Percentiles rank a stretch among this genome's conserved stretches.
phyloP scores from a whole-genome alignment of 2,329 filamentous ascomycete species.

The Calonectria crousiana region DNA sequence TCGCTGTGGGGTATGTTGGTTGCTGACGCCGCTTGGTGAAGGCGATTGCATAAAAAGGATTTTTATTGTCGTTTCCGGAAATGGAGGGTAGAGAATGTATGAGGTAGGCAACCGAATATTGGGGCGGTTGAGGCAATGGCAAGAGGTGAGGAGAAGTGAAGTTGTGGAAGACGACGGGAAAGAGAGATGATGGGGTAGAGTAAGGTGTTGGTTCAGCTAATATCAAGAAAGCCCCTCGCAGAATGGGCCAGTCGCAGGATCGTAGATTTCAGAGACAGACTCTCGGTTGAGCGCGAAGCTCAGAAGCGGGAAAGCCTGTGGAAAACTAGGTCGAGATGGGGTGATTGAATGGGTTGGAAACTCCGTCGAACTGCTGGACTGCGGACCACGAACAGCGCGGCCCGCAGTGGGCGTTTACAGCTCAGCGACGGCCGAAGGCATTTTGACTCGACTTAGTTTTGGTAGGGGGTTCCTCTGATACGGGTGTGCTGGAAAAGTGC shows the following conservation, averaged over 20 bases:
- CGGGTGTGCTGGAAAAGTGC: slow-evolving; percentile 50
- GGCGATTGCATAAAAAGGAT: slow-evolving; percentile 1
- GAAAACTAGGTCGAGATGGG: slow-evolving; percentile 74
- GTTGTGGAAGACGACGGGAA: background rate
- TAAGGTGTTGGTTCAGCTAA: slow-evolving; percentile 17
- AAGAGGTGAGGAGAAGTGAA: background rate
- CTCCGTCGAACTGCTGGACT: slow-evolving; percentile 90
- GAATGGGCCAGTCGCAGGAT: slow-evolving; percentile 46
- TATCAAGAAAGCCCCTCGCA: slow-evolving; percentile 42
- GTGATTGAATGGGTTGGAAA: slow-evolving; percentile 65
- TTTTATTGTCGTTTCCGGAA: slow-evolving; percentile 4
- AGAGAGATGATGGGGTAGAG: slow-evolving; percentile 12
- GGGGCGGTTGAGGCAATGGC: background rate
- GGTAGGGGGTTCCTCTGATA: slow-evolving; percentile 51
- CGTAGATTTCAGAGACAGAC: slow-evolving; percentile 54
- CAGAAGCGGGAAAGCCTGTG: slow-evolving; percentile 66
- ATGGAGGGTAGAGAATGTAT: background rate
- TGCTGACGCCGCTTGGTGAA: background rate
- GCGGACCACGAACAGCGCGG: slow-evolving; percentile 69
- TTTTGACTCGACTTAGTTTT: slow-evolving; percentile 79
- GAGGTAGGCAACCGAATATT: background rate
- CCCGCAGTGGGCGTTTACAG: slow-evolving; percentile 92
- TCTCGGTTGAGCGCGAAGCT: slow-evolving; percentile 50
- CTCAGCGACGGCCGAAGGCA: slow-evolving; percentile 86
- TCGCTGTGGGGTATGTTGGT: background rate